These are phyloP conservation scores for Microcos paniculata DNA, from an alignment of 345 rosid genomes.

Conservation along the genomic window DNA sequence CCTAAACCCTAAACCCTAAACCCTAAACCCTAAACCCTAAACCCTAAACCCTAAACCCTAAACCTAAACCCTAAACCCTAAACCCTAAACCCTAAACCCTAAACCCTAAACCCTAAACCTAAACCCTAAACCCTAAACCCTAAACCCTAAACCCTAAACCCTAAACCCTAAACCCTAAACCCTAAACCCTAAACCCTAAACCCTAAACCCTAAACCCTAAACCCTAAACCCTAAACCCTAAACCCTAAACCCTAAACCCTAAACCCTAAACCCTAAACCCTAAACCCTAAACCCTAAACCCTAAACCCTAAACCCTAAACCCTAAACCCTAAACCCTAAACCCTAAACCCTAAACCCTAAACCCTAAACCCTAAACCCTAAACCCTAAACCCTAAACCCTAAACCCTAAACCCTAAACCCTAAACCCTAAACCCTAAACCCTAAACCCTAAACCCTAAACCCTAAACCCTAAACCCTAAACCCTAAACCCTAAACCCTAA, in stretches of 20 bases:
- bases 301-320: neutral
- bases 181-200: slow-evolving; percentile 6
- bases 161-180: slow-evolving; percentile 22
- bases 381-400: neutral
- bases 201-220: no score
- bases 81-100: no score
- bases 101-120: no score
- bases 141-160: no score
- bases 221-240: slow-evolving; percentile 24
- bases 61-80: no score
- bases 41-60: no score
- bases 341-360: no score
- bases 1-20: no score
- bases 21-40: no score
- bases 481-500: slow-evolving; percentile 20
- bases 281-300: slow-evolving; percentile 19
- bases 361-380: neutral
- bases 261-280: slow-evolving; percentile 20
- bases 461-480: slow-evolving; percentile 1
- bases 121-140: no score
- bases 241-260: slow-evolving; percentile 22
- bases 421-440: slow-evolving; percentile 22
- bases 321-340: no score
- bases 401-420: slow-evolving; percentile 19
- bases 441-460: slow-evolving; percentile 9